Percentiles rank a stretch among this genome's conserved stretches.
These are phyloP conservation scores for Fusarium pseudonygamai DNA, from an alignment of 2,329 filamentous ascomycete genomes.

Conservation along the genomic window DNA sequence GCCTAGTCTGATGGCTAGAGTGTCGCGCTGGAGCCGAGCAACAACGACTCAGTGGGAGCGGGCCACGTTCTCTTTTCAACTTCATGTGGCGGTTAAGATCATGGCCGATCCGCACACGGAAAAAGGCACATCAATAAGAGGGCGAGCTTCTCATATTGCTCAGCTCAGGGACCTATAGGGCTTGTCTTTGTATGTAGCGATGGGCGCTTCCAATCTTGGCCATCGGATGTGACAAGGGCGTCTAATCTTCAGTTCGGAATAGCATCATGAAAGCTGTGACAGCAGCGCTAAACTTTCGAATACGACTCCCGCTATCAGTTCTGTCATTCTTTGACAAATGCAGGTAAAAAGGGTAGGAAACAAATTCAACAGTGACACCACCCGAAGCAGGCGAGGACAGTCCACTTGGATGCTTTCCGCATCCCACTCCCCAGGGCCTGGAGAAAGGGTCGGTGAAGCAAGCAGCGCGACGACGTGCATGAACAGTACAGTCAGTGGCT, in stretches of 20 bases:
- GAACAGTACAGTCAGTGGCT: constrained; percentile 47
- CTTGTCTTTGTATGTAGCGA: not conserved
- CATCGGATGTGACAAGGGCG: not conserved
- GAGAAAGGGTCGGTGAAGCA: constrained; percentile 47
- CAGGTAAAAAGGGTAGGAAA: not conserved
- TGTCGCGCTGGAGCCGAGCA: constrained; percentile 36
- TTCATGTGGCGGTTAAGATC: constrained; percentile 42
- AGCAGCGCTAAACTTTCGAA: constrained; percentile 3
- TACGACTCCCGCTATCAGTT: not conserved
- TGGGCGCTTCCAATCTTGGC: not conserved
- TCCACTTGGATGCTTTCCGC: constrained; percentile 32
- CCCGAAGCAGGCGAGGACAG: constrained; percentile 21
- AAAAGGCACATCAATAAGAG: constrained; percentile 21
- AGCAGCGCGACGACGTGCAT: constrained; percentile 45
- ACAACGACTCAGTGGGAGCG: constrained; percentile 44
- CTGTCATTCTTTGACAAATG: not conserved
- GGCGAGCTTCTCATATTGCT: constrained; percentile 20
- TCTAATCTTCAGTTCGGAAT: constrained; percentile 4
- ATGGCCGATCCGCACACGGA: constrained; percentile 28
- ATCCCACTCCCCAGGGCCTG: constrained; percentile 28
- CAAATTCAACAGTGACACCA: constrained; percentile 19
- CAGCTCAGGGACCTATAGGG: constrained; percentile 16
- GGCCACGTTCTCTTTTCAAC: constrained; percentile 45
- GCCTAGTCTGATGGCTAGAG: constrained; percentile 35
- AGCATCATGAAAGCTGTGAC: constrained; percentile 7